Evolutionary conservation across 495 filamentous ascomycete species (phyloP), one percentile per base, ranked within the genome.

Genomic region (Parmelia sp.): DNA sequence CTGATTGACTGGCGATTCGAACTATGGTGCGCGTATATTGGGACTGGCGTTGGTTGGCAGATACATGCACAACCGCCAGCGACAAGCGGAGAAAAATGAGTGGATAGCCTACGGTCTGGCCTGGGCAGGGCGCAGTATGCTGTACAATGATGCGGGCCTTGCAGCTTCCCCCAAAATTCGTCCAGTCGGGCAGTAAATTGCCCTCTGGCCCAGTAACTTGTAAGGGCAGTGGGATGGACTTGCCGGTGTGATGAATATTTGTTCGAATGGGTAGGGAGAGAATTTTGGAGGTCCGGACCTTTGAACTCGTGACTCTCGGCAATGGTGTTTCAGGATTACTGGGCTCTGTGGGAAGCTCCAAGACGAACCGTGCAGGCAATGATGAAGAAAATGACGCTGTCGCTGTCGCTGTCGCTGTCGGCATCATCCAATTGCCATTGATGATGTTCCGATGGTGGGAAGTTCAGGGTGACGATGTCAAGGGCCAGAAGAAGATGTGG

Each of bases 51-150:
- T 62, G 58, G 51, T 25, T 37, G 62, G 64, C 58, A 65, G 49
- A 61, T 65, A 51, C 58, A 37, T 59, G 49, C 60, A 70, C 62
- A 66, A 53, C 63, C 70, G 70, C 70, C 60, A 66, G 69, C 65
- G 65, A 71, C 60, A 71, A 71, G 70, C 70, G 70, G 61, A 63
- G 57, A 59, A 53, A 64, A 60, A 55, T 45, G 65, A 70, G 60
- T 70, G 65, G 70, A 68, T 62, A 70, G 70, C 70, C 61, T 70
- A 70, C 51, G 62, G 56, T 60, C 56, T 53, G 62, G 39, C 56
- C 62, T 59, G 36, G 62, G 15, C 37, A 63, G 62, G 15, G 57
- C 56, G 57, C 57, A 59, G 35, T 15, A 42, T 10, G 57, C 51
- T 59, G 35, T 39, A 40, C 2, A 15, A 53, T 42, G 42, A 53